These are phyloP conservation scores for Grosmannia clavigera DNA, from an alignment of 2,329 filamentous ascomycete genomes.

Conservation along the genomic window DNA sequence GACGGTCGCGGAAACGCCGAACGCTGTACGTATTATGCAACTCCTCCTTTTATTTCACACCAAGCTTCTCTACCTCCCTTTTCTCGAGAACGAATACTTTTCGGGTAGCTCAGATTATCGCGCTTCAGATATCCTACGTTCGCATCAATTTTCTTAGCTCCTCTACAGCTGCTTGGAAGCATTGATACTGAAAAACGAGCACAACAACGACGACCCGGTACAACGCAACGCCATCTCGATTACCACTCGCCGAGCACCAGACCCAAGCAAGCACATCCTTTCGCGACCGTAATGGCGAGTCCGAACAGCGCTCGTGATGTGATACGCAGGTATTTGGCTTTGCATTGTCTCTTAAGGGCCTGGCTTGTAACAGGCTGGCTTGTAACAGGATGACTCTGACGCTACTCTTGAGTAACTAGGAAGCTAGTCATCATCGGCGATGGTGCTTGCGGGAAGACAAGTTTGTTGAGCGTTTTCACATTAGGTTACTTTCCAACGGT, in stretches of 20 bases:
- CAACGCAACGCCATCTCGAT: background rate
- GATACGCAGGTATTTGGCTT: constrained; percentile 22
- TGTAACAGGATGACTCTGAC: background rate
- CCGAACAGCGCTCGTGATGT: constrained; percentile 21
- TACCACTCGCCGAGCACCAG: background rate
- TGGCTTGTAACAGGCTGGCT: too few relatives aligned
- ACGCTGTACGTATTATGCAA: background rate
- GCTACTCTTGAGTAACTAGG: constrained; percentile 32
- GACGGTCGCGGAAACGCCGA: constrained; percentile 1
- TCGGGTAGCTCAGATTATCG: background rate
- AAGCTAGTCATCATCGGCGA: constrained; percentile 96
- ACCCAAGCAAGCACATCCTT: background rate
- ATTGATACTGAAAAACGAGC: background rate
- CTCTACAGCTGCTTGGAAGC: background rate
- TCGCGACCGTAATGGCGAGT: constrained; percentile 19
- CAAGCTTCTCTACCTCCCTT: background rate
- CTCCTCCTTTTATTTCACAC: background rate
- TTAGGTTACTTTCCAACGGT: constrained; percentile 96
- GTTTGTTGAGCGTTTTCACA: constrained; percentile 93
- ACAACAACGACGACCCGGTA: background rate
- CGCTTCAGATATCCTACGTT: background rate
- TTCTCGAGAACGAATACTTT: background rate
- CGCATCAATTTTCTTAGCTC: background rate
- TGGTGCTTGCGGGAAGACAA: constrained; percentile 96
- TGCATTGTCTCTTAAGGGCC: background rate